These are phyloP conservation scores for Aspergillus bridgeri DNA, from an alignment of 495 filamentous ascomycete genomes.

Conservation along the genomic window DNA sequence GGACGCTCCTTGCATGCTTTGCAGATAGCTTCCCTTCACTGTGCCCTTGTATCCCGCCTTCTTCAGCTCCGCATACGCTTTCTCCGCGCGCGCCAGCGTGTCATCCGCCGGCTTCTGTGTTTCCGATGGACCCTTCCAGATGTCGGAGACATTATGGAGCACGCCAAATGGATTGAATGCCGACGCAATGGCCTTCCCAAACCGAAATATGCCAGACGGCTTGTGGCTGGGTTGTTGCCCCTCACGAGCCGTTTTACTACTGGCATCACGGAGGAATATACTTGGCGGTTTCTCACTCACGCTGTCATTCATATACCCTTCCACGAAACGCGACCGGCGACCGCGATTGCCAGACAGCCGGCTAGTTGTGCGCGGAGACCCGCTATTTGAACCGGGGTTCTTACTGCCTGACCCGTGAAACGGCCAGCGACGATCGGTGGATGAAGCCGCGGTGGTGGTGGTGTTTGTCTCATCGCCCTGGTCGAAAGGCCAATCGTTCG, in stretches of 20 bases:
- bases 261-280: conserved; percentile 52
- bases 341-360: conserved; percentile 16
- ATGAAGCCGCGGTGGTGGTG: conserved; percentile 13
- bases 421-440: conserved; percentile 10
- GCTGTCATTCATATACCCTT: conserved; percentile 76
- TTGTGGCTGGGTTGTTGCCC: conserved; percentile 14
- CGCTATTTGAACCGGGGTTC: conserved; percentile 6
- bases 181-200: conserved; percentile 55
- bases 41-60: conserved; percentile 52
- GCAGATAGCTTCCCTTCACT: conserved; percentile 35
- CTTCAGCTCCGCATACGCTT: conserved; percentile 61
- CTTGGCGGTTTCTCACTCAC: conserved; percentile 64
- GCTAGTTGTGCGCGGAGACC: conserved; percentile 31
- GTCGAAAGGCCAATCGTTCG: conserved; percentile 47
- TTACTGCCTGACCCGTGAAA: conserved; percentile 1
- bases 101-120: conserved; percentile 32
- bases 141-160: conserved; percentile 37
- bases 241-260: conserved; percentile 1
- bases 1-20: conserved; percentile 19
- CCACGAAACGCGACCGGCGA: conserved; percentile 62
- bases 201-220: conserved; percentile 53
- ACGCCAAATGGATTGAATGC: conserved; percentile 53
- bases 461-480: conserved; percentile 2
- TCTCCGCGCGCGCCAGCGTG: conserved; percentile 48
- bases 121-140: conserved; percentile 28